Conservation (phyloP, 2,329 filamentous ascomycete species). For the Fusarium nematophilum region DNA sequence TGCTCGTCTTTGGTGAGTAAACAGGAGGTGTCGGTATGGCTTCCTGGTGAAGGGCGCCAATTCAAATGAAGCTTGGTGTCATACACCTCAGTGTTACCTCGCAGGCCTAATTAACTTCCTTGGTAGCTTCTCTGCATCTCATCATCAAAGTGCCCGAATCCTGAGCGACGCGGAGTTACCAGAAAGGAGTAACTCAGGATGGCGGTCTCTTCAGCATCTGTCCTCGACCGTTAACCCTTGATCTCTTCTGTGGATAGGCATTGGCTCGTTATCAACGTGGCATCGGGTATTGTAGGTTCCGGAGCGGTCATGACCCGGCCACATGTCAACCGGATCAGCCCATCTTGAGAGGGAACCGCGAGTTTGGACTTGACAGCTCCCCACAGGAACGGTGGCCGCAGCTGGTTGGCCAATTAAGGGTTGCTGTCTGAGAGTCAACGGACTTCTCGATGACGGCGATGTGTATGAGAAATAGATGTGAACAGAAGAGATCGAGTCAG, state of each 20-base stretch:
- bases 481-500: no score
- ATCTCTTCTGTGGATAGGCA: neutral
- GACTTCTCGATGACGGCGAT: neutral
- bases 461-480: no score
- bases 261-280: neutral
- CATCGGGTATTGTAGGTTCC: constrained; percentile 5
- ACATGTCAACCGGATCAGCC: constrained; percentile 1
- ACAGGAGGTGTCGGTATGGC: no score
- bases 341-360: neutral
- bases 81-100: no score
- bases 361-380: neutral
- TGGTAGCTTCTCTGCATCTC: no score
- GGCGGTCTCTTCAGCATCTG: neutral
- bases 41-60: no score
- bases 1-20: neutral
- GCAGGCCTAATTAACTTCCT: no score
- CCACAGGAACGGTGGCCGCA: neutral
- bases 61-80: no score
- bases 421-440: neutral
- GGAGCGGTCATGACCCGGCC: neutral
- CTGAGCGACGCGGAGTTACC: no score
- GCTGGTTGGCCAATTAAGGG: constrained; percentile 5
- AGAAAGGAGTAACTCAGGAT: no score
- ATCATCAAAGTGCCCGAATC: no score
- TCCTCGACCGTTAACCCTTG: neutral